Conservation (phyloP, 176 grass and related monocot species). For the Musa acuminata region DNA sequence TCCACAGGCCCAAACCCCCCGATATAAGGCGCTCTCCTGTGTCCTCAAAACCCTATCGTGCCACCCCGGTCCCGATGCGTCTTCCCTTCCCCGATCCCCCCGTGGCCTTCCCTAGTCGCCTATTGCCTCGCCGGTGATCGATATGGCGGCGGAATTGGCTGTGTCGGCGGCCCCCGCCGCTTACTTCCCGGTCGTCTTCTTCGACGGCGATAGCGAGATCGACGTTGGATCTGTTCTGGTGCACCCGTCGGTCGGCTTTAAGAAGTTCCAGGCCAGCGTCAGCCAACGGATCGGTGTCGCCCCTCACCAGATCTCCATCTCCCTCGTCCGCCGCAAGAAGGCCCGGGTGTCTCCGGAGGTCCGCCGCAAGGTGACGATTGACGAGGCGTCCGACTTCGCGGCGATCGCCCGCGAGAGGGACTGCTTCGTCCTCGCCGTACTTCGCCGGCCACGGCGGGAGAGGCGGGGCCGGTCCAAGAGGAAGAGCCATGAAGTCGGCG, state of each 20-base stretch:
- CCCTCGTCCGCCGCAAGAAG: constrained; percentile 34
- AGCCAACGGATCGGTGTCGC: constrained; percentile 43
- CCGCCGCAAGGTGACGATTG: constrained; percentile 42
- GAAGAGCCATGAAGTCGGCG: constrained; percentile 20
- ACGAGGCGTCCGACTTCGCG: constrained; percentile 48
- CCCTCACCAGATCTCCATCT: constrained; percentile 53
- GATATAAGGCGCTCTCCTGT: constrained; percentile 16
- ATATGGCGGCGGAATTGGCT: constrained; percentile 21
- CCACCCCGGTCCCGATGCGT: constrained; percentile 4
- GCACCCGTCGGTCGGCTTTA: constrained; percentile 26
- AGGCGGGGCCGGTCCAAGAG: constrained; percentile 35
- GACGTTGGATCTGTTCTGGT: constrained; percentile 61
- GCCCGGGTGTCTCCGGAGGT: constrained; percentile 9
- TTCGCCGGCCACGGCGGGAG: constrained; percentile 40
- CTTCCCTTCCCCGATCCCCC: neutral
- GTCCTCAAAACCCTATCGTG: neutral
- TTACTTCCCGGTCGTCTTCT: constrained; percentile 47
- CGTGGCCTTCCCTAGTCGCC: neutral
- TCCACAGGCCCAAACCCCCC: neutral
- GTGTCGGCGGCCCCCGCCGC: neutral
- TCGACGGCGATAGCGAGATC: constrained; percentile 50
- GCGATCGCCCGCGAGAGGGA: constrained; percentile 51
- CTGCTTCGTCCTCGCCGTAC: constrained; percentile 46
- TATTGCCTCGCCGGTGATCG: neutral
- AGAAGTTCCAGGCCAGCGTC: constrained; percentile 41